Evolutionary conservation across 129 eudicot species (phyloP), one percentile per base, ranked within the genome.

Genomic region (Glebionis coronaria): DNA sequence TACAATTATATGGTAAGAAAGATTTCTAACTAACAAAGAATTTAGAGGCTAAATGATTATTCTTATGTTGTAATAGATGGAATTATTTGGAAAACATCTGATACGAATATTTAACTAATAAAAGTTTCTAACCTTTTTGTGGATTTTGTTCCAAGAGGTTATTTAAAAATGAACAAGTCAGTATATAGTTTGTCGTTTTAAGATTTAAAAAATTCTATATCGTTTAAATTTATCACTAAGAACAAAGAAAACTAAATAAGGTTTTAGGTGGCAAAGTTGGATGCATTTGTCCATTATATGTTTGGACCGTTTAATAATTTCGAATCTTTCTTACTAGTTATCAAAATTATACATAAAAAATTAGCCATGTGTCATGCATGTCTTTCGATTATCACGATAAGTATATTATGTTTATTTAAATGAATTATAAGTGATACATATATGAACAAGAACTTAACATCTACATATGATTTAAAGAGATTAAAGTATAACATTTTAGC

Each of bases 51-150:
- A n/a, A n/a, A n/a, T n/a, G n/a, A n/a, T n/a, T n/a, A n/a, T n/a
- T n/a, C n/a, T n/a, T n/a, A n/a, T n/a, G n/a, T n/a, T 35, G 42
- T 35, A 35, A 35, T 35, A 8, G 2, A 35, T 10, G 10, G 2
- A 35, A 35, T 35, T 10, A 35, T 35, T 35, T 35, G 42, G 42
- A 5, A 35, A 35, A 35, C 42, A 35, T 7, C 9, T 35, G 6
- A 35, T 6, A 16, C 27, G 20, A 54, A 10, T 23, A 57, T 4
- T 14, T 45, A 0, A 21, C 49, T 10, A 46, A 65, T 10, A 46
- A 65, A 65, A 65, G 70, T 65, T 47, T 46, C 40, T 65, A 13
- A 56, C 56, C 57, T 65, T 65, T 64, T 25, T 28, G 15, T 65
- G 44, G 70, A 14, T 65, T 65, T 23, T 65, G 49, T 65, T 65